These are phyloP conservation scores for Talaromyces wortmannii DNA, from an alignment of 495 filamentous ascomycete species.

Conservation along the genomic window DNA sequence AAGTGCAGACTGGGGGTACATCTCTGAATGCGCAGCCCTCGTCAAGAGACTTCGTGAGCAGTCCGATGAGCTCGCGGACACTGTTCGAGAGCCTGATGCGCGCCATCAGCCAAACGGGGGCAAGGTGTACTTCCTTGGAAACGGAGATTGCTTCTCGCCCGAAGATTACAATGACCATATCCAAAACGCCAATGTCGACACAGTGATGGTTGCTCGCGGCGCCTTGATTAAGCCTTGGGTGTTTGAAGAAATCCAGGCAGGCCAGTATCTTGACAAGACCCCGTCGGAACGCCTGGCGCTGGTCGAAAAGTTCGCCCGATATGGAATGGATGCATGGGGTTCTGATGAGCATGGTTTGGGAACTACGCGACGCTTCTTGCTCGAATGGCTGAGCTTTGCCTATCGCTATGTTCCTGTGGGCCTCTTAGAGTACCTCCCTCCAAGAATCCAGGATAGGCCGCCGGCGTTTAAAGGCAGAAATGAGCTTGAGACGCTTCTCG, in stretches of 20 bases:
- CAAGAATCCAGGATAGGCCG: constrained; percentile 78
- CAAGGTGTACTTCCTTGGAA: constrained; percentile 84
- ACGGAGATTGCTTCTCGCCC: constrained; percentile 94
- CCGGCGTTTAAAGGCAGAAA: constrained; percentile 76
- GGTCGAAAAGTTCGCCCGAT: constrained; percentile 80
- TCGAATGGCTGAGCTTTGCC: constrained; percentile 93
- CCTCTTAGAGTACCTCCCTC: constrained; percentile 78
- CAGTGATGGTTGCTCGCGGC: constrained; percentile 86
- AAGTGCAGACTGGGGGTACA: constrained; percentile 87
- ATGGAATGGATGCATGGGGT: constrained; percentile 91
- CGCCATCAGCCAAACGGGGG: constrained; percentile 53
- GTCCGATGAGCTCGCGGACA: constrained; percentile 60
- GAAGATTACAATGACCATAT: constrained; percentile 78
- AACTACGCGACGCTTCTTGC: constrained; percentile 78
- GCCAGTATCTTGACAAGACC: constrained; percentile 93
- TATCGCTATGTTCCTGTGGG: constrained; percentile 88
- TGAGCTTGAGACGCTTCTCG: constrained; percentile 86
- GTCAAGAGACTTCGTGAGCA: constrained; percentile 69
- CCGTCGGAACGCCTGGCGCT: constrained; percentile 78
- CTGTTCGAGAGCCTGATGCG: constrained; percentile 65
- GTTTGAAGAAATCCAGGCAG: constrained; percentile 88
- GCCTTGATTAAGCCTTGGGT: constrained; percentile 96
- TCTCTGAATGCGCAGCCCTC: constrained; percentile 78
- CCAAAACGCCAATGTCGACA: constrained; percentile 69
- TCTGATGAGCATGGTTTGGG: constrained; percentile 89